A percentile compares a stretch with the other conserved stretches of the same genome.
Conservation (phyloP, 129 eudicot species). For the Helichrysum umbraculigerum region DNA sequence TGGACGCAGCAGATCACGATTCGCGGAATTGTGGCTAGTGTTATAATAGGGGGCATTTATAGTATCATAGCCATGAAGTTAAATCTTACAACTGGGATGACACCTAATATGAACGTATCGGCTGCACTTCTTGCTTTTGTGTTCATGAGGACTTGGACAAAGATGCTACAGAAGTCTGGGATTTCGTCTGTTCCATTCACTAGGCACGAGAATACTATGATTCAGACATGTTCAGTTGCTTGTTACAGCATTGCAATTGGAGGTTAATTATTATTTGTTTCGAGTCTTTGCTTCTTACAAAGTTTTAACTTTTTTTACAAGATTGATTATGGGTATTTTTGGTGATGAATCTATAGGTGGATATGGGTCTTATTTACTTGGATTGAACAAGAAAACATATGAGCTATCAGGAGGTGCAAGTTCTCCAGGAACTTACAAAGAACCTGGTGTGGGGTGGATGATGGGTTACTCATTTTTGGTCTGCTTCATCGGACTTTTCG, state of each 20-base stretch:
- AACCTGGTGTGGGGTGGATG: slow-evolving; percentile 84
- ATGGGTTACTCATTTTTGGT: slow-evolving; percentile 62
- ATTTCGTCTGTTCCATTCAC: slow-evolving; percentile 61
- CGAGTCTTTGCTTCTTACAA: not conserved
- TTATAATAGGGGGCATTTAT: slow-evolving; percentile 56
- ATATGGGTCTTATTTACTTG: slow-evolving; percentile 74
- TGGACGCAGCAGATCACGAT: slow-evolving; percentile 71
- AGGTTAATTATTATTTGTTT: slow-evolving; percentile 33
- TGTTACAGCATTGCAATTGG: slow-evolving; percentile 77
- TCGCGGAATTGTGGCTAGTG: slow-evolving; percentile 61
- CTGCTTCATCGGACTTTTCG: slow-evolving; percentile 81
- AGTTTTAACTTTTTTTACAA: not conserved
- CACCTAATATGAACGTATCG: slow-evolving; percentile 75
- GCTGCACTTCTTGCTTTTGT: slow-evolving; percentile 83
- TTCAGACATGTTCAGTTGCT: slow-evolving; percentile 84
- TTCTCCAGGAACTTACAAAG: slow-evolving; percentile 57
- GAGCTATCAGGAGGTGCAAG: slow-evolving; percentile 58
- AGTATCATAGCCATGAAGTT: slow-evolving; percentile 80
- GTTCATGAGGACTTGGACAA: slow-evolving; percentile 68
- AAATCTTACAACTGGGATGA: slow-evolving; percentile 75
- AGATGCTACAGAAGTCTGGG: slow-evolving; percentile 56
- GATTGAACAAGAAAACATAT: slow-evolving; percentile 68
- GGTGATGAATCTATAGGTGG: slow-evolving; percentile 49
- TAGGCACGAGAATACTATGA: slow-evolving; percentile 85
- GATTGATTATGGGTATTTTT: not conserved